Percentiles rank a stretch among this genome's conserved stretches.
Conservation (phyloP, 2,329 filamentous ascomycete species). For the Diaporthe citri region DNA sequence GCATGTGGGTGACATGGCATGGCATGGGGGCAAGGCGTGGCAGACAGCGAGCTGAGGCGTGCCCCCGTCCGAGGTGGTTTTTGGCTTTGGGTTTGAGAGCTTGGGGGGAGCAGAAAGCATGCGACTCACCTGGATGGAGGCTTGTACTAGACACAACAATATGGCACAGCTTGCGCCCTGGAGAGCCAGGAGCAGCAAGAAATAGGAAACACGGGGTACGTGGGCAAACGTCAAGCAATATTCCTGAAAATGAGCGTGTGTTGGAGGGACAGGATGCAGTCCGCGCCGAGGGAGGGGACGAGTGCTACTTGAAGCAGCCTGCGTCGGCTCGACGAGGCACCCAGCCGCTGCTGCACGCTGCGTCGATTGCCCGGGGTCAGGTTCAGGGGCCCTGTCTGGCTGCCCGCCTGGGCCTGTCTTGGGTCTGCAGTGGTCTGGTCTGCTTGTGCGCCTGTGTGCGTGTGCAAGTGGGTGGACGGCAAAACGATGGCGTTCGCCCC, state of each 20-base stretch:
- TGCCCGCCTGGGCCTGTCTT: constrained; percentile 30
- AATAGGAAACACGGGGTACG: constrained; percentile 42
- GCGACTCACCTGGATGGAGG: constrained; percentile 51
- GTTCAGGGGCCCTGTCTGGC: constrained; percentile 29
- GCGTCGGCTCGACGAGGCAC: constrained; percentile 33
- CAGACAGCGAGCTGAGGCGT: constrained; percentile 17
- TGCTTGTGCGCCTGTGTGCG: constrained; percentile 8
- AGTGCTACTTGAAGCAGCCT: constrained; percentile 35
- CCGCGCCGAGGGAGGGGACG: constrained; percentile 31
- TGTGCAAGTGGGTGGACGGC: constrained; percentile 23
- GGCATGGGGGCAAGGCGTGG: constrained; percentile 21
- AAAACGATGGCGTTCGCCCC: constrained; percentile 30
- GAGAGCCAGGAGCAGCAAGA: constrained; percentile 60
- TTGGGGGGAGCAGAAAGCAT: constrained; percentile 28
- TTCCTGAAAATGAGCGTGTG: constrained; percentile 55
- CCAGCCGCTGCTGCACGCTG: constrained; percentile 26
- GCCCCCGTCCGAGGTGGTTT: constrained; percentile 24
- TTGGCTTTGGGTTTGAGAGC: constrained; percentile 29
- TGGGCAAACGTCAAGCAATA: constrained; percentile 35
- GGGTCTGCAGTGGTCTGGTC: constrained; percentile 30
- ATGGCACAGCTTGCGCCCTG: constrained; percentile 59
- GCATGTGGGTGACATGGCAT: constrained; percentile 26
- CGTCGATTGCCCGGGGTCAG: constrained; percentile 21
- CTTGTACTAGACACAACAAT: constrained; percentile 53
- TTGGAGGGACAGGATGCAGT: constrained; percentile 31